Evolutionary conservation across 2,329 filamentous ascomycete species (phyloP), one percentile per base, ranked within the genome.

Genomic region (Aspergillus arachidicola): DNA sequence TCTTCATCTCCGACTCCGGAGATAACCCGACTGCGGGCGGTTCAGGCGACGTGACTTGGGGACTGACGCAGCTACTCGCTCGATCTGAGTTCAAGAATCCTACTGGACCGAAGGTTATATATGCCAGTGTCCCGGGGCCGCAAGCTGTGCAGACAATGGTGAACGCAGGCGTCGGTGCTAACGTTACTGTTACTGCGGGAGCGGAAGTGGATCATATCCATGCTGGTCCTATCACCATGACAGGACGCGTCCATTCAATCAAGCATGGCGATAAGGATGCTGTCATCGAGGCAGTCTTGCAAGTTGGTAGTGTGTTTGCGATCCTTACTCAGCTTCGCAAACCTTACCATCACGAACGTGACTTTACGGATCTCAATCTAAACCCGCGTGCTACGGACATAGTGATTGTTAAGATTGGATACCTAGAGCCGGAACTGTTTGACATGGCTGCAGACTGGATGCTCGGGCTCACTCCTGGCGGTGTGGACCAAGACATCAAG

Each of bases 11-110:
- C 0, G 84, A 86, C 69, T 85, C 83, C 1, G 84, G 84, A 0
- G 84, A 86, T 62, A 86, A 86, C 58, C 84, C 84, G 7, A 86
- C 84, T 0, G 84, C 84, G 1, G 84, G 84, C 6, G 84, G 83
- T 0, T 82, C 83, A 0, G 84, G 84, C 0, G 83, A 86, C 66
- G 80, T 86, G 19, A 85, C 83, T 0, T 86, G 83, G 82, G 81
- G 82, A 0, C 69, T 86, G 6, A 78, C 78, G 0, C 74, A 79
- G 56, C 69, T 86, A 19, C 76, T 86, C 10, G 73, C 71, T 19
- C 77, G 83, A 4, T 72, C 80, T 0, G 83, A 85, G 65, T 82
- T 85, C 55, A 74, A 78, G 57, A 59, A 73, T 0, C 58, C 70
- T 0, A 68, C 76, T 0, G 79, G 79, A 0, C 78, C 78, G 0